Evolutionary conservation across 768 basidiomycete genomes (phyloP), one percentile per base, ranked within the genome.

Genomic region (Steccherinum ochraceum): DNA sequence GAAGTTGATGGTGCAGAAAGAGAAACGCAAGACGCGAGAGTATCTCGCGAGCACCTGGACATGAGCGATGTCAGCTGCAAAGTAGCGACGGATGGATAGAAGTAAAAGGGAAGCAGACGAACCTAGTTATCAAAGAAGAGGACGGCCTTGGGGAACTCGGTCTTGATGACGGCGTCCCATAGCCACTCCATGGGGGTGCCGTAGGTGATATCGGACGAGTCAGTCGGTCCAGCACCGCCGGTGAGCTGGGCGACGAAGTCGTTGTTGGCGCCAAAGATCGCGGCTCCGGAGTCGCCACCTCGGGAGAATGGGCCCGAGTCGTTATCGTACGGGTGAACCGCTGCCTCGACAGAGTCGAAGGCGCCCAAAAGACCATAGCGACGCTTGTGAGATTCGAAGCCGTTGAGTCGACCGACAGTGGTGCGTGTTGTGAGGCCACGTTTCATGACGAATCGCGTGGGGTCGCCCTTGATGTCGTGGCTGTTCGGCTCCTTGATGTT

Each of bases 241-340:
- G 56, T 65, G 55, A 69, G 61, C 44, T 67, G 24, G 18, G 60
- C 67, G 35, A 47, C 57, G 46, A 67, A 55, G 13, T 58, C 51
- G 30, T 59, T 58, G 41, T 41, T 24, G 47, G 53, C 46, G 45
- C 61, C 59, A 42, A 52, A 44, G 50, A 58, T 51, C 24, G 51
- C 16, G 24, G 57, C 25, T 12, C 65, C 67, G 64, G 61, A 42
- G 46, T 46, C 35, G 19, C 55, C 41, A 12, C 44, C 54, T 43
- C 58, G 60, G 11, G 53, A 56, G 48, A 60, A 60, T 12, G 56
- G 24, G 41, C 51, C 44, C 12, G 59, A 58, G 18, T 62, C 47
- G 49, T 54, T 59, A 50, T 61, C 53, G 49, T 59, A 48, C 46
- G 54, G 44, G 55, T 21, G 41, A 24, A 64, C 41, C 12, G 60